Percentiles rank a stretch among this genome's conserved stretches.
These are phyloP conservation scores for Cylindrotheca fusiformis DNA, from an alignment of 108 stramenopile genomes.

Conservation along the genomic window DNA sequence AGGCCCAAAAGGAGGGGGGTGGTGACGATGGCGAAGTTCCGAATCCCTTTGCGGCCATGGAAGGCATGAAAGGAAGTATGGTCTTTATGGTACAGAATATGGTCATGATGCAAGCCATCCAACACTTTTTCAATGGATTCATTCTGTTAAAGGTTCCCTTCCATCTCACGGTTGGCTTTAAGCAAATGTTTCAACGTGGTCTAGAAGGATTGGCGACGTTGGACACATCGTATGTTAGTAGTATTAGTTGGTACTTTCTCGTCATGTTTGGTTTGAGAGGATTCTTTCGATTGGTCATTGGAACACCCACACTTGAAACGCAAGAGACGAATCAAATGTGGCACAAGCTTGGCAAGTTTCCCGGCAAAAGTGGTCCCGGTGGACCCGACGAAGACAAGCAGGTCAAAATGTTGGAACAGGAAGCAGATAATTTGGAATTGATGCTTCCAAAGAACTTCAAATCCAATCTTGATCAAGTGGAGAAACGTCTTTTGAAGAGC, in stretches of 20 bases:
- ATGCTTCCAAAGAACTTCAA: constrained; percentile 57
- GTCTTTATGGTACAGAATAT: constrained; percentile 97
- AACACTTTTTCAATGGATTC: constrained; percentile 94
- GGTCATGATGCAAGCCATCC: constrained; percentile 98
- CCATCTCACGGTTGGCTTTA: constrained; percentile 92
- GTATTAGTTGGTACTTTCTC: constrained; percentile 95
- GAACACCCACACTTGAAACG: constrained; percentile 76
- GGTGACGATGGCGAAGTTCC: constrained; percentile 35
- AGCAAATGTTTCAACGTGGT: constrained; percentile 97
- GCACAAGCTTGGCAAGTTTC: constrained; percentile 44
- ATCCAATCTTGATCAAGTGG: constrained; percentile 63
- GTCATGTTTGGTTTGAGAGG: constrained; percentile 96
- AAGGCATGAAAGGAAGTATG: constrained; percentile 89
- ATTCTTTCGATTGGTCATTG: constrained; percentile 88
- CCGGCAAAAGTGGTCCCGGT: constrained; percentile 33
- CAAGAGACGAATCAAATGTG: constrained; percentile 50
- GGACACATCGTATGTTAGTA: constrained; percentile 91
- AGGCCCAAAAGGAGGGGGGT: constrained; percentile 27
- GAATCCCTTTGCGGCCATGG: constrained; percentile 42
- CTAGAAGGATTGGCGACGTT: constrained; percentile 80
- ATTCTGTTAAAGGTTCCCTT: constrained; percentile 96
- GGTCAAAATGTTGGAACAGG: constrained; percentile 49
- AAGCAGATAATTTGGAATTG: constrained; percentile 88
- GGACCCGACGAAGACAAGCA: constrained; percentile 30
- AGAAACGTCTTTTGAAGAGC: constrained; percentile 66